Evolutionary conservation across 345 rosid genomes (phyloP), one percentile per base, ranked within the genome.

Genomic region (Linum trigynum): DNA sequence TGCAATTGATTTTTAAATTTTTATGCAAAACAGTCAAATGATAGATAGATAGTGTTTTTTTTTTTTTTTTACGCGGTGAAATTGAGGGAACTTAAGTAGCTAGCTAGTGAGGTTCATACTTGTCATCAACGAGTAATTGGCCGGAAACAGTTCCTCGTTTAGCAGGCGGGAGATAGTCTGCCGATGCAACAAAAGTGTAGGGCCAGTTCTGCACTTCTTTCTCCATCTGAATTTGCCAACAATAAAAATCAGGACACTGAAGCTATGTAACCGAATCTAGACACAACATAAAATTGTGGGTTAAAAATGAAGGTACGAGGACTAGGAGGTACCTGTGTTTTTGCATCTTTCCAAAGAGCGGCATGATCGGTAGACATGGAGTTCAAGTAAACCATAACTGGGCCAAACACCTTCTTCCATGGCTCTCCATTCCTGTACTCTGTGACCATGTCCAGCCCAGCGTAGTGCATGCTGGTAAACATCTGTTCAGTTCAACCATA

Each of bases 361-460:
- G 17, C 60, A 12, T 0, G 16, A 41, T 65, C 70, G 16, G 69
- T 67, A 5, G 63, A 42, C 5, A 32, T 77, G 0, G 95, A 82
- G 67, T 94, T 94, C 53, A 94, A 86, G 65, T 86, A 86, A 14
- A 83, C 80, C 51, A 84, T 55, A 48, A 84, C 86, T 8, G 99
- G 99, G 38, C 99, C 99, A 39, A 85, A 80, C 58, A 88, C 85
- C 37, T 86, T 94, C 74, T 81, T 86, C 99, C 99, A 90, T 1
- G 89, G 66, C 76, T 82, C 84, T 7, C 88, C 87, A 51, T 78
- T 72, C 43, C 42, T 42, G 53, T 74, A 86, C 32, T 35, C 39
- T 36, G 87, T 84, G 17, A 84, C 73, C 5, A 86, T 61, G 0
- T 83, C 96, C 61, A 72, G 78, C 40, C 96, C 99, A 40, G 76